These are phyloP conservation scores for Fusarium miscanthi DNA, from an alignment of 2,329 filamentous ascomycete genomes.

Conservation along the genomic window DNA sequence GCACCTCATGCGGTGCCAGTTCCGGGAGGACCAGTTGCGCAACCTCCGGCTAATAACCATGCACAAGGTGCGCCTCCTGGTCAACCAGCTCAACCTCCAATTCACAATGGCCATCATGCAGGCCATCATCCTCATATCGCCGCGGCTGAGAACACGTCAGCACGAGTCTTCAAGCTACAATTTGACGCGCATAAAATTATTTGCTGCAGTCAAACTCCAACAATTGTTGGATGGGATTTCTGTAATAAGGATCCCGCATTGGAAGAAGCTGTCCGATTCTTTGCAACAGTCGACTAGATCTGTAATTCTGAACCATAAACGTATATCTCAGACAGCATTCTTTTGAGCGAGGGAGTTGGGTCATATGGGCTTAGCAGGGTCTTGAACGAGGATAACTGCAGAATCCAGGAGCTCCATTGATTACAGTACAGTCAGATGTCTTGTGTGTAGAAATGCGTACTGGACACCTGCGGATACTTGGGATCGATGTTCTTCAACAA, in stretches of 20 bases:
- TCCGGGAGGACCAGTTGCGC: constrained; percentile 6
- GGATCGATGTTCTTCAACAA: background rate
- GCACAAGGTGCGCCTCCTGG: constrained; percentile 39
- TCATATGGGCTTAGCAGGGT: constrained; percentile 15
- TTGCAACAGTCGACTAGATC: constrained; percentile 66
- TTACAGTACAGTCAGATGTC: background rate
- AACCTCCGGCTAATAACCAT: constrained; percentile 28
- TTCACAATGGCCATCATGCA: constrained; percentile 7
- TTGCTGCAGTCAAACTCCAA: constrained; percentile 90
- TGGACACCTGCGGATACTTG: background rate
- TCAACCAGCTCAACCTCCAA: constrained; percentile 19
- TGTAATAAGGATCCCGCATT: constrained; percentile 86
- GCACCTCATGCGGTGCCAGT: background rate
- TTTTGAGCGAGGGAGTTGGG: constrained; percentile 40
- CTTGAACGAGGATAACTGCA: constrained; percentile 12
- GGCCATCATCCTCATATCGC: constrained; percentile 58
- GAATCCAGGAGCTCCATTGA: background rate
- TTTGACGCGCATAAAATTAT: constrained; percentile 94
- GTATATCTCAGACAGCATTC: constrained; percentile 17
- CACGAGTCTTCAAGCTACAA: constrained; percentile 92
- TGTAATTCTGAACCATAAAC: background rate
- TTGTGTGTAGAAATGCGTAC: background rate
- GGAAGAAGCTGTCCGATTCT: constrained; percentile 81
- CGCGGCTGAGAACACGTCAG: constrained; percentile 59
- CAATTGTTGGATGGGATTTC: constrained; percentile 98